Evolutionary conservation across 1,284 basidiomycete species (phyloP).

Genomic region (Cryptococcus sp.): DNA sequence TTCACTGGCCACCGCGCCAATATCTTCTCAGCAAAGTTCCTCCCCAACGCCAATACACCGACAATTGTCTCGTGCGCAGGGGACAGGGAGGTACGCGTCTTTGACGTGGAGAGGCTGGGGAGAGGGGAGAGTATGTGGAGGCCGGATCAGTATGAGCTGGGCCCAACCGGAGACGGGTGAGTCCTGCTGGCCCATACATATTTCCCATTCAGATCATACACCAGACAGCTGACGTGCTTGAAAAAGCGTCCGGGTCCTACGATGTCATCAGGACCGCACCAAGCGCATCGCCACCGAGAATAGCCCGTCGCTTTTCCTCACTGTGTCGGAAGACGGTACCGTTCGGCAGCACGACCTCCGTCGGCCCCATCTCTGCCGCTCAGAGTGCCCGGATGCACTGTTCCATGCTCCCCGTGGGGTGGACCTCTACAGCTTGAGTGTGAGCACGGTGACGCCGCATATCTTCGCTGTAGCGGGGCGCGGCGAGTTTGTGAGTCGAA

Average conservation of each 20-base stretch:
- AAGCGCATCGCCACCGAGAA: constrained; percentile 82
- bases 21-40: constrained; percentile 81
- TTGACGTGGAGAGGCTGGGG: constrained; percentile 13
- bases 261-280: constrained; percentile 63
- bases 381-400: constrained; percentile 44
- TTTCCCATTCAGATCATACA: too few relatives aligned
- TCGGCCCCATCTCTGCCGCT: constrained; percentile 46
- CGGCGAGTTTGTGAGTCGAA: constrained; percentile 34
- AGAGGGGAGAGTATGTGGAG: background rate
- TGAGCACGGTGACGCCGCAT: constrained; percentile 52
- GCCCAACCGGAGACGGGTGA: constrained; percentile 37
- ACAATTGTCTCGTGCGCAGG: constrained; percentile 66
- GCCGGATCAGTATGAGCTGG: constrained; percentile 21
- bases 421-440: constrained; percentile 52
- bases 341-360: constrained; percentile 85
- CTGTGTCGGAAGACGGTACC: constrained; percentile 73
- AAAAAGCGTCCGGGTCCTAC: constrained; percentile 54
- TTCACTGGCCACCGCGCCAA: constrained; percentile 77
- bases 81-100: constrained; percentile 74
- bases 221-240: background rate
- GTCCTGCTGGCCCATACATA: constrained; percentile 4
- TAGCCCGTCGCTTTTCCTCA: constrained; percentile 76
- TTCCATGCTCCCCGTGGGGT: constrained; percentile 44
- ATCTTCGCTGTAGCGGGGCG: constrained; percentile 54
- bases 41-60: constrained; percentile 57